Evolutionary conservation across 306 rosid genomes (phyloP).

Genomic region (Prunus mume): DNA sequence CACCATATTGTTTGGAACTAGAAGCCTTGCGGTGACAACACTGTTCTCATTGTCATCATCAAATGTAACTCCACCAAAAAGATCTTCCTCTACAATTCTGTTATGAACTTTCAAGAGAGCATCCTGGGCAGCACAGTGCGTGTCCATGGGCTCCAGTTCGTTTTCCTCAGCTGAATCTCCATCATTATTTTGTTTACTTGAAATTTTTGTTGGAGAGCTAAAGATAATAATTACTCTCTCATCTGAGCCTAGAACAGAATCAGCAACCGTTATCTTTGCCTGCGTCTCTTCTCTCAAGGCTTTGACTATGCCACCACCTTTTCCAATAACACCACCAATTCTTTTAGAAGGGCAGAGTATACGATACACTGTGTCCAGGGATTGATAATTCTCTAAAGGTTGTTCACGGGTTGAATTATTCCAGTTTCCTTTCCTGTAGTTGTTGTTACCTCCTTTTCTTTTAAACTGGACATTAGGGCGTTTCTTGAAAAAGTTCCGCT

Average conservation of each 20-base stretch:
- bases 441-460: conserved; percentile 19
- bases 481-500: conserved; percentile 16
- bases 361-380: conserved; percentile 31
- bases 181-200: conserved; percentile 5
- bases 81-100: conserved; percentile 36
- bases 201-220: conserved; percentile 24
- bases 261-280: conserved; percentile 38
- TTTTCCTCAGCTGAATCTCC: conserved; percentile 19
- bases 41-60: conserved; percentile 27
- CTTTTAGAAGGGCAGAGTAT: conserved; percentile 34
- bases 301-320: conserved; percentile 32
- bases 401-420: conserved; percentile 13
- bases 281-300: conserved; percentile 30
- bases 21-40: conserved; percentile 25
- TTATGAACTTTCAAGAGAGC: conserved; percentile 36
- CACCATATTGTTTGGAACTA: conserved; percentile 32
- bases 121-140: conserved; percentile 39
- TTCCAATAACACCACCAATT: conserved; percentile 40
- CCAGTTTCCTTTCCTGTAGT: conserved; percentile 19
- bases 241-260: conserved; percentile 33
- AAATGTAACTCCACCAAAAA: conserved; percentile 25
- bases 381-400: conserved; percentile 17
- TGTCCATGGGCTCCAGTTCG: conserved; percentile 16
- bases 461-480: conserved; percentile 20
- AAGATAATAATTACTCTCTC: conserved; percentile 35